Conservation (phyloP, 192 early-diverging fungal genomes). For the Phlyctochytrium bullatum region DNA sequence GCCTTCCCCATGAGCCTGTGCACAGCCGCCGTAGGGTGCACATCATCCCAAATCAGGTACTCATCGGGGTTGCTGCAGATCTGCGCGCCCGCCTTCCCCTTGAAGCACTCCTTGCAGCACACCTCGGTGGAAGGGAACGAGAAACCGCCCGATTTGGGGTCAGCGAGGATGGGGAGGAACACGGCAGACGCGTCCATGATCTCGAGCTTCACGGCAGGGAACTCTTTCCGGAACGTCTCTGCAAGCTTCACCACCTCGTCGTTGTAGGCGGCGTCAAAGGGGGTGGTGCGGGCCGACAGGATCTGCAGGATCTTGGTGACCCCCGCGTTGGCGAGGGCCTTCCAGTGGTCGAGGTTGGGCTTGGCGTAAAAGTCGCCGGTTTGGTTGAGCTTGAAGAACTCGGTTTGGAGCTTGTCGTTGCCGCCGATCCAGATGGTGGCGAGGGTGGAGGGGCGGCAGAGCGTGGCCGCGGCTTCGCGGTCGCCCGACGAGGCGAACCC, state of each 20-base stretch:
- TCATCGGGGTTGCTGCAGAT: not conserved
- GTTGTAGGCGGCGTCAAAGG: not conserved
- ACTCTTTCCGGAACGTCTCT: not conserved
- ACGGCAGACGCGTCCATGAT: not conserved
- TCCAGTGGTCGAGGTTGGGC: not conserved
- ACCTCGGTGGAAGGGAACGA: not conserved
- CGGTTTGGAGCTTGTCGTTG: not conserved
- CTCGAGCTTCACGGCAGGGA: not conserved
- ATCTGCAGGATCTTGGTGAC: not conserved
- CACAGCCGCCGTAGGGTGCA: not conserved
- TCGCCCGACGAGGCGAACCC: too few relatives aligned
- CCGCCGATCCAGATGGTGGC: not conserved
- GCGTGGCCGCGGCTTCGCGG: too few relatives aligned
- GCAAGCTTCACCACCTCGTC: not conserved
- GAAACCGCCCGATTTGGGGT: not conserved
- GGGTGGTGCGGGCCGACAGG: not conserved
- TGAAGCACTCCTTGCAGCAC: not conserved
- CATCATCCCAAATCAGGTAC: not conserved
- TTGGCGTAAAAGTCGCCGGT: constrained; percentile 1
- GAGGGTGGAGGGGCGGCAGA: too few relatives aligned
- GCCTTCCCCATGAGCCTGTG: not conserved
- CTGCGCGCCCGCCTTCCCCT: not conserved
- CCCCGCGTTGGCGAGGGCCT: not conserved
- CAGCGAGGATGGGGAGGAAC: not conserved
- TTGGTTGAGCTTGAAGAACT: not conserved